Conservation (phyloP, 2,329 filamentous ascomycete species). For the Fusarium dlaminii region DNA sequence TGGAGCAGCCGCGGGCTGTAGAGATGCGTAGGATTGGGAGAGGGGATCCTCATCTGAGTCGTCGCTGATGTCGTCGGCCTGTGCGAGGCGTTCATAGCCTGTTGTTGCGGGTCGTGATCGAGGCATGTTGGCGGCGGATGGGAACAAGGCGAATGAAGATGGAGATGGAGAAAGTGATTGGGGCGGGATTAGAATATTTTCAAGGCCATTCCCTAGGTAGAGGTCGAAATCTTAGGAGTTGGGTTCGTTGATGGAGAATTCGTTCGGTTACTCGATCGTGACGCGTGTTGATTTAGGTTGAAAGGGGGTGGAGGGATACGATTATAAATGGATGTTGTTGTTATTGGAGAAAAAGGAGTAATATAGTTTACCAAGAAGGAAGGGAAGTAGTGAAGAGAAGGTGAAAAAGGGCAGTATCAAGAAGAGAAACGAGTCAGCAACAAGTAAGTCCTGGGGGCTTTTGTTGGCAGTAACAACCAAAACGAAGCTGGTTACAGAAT, state of each 20-base stretch:
- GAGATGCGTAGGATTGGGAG: constrained; percentile 62
- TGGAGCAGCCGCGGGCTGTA: constrained; percentile 66
- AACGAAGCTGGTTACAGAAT: constrained; percentile 31
- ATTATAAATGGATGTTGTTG: constrained; percentile 4
- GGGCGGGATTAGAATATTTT: constrained; percentile 10
- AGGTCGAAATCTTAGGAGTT: neutral
- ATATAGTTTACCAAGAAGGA: constrained; percentile 1
- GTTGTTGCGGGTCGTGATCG: constrained; percentile 76
- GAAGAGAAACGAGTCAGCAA: constrained; percentile 1
- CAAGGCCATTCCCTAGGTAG: constrained; percentile 29
- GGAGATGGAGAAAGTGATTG: neutral
- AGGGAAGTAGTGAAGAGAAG: neutral
- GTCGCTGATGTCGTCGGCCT: constrained; percentile 80
- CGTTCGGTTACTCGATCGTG: constrained; percentile 2
- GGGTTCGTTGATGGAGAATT: neutral
- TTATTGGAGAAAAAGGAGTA: constrained; percentile 14
- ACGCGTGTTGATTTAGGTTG: constrained; percentile 8
- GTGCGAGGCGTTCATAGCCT: constrained; percentile 85
- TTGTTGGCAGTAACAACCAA: constrained; percentile 1
- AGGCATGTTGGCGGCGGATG: constrained; percentile 60
- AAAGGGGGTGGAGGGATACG: constrained; percentile 18
- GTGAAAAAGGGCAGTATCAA: neutral
- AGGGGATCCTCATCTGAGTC: constrained; percentile 73
- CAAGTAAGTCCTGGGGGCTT: neutral
- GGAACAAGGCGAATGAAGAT: neutral